Evolutionary conservation across 768 basidiomycete genomes (phyloP), one percentile per base, ranked within the genome.

Genomic region (Lepiota brunneoincarnata): DNA sequence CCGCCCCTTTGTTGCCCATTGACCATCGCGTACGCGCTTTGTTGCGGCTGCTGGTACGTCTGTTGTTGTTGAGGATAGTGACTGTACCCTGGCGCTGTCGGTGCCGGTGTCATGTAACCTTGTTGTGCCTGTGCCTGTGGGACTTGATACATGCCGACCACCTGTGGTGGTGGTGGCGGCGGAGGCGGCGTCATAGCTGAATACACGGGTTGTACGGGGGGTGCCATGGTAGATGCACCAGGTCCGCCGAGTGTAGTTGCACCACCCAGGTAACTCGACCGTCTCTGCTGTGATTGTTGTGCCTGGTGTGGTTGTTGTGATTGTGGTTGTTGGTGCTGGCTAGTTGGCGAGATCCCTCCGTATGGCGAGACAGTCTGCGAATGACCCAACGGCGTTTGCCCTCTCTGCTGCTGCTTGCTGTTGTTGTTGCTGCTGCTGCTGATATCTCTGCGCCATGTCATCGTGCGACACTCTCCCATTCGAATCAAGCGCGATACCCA

Each of bases 401-500:
- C 44, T 58, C 56, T 26, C 20, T 34, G 42, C 24, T 59, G 66
- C 34, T 60, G 71, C 15, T 57, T 61, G 69, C 39, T 61, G 74
- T n/a, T 69, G 74, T 15, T 69, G 71, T 28, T 73, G 69, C 15
- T 72, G 69, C 18, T 76, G 79, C 20, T 74, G 70, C 49, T 76
- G 75, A 59, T 79, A 82, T 50, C 68, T 73, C 57, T 80, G 80
- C 12, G 87, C 87, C 83, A 93, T 84, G 37, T 81, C 78, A 68
- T 96, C 94, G 56, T 87, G 83, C 34, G 87, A 73, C 4, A 96
- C 94, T 12, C 85, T 79, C 6, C 93, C 94, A 54, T 75, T 81
- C 0, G 87, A 84, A 58, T 92, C 93, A 2, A 96, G 74, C 2
- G 83, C 79, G 56, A 96, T 95, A 2, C 94, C 93, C 3, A 91